Evolutionary conservation across 331 rosid species (phyloP), one percentile per base, ranked within the genome.

Genomic region (Saraca asoca): DNA sequence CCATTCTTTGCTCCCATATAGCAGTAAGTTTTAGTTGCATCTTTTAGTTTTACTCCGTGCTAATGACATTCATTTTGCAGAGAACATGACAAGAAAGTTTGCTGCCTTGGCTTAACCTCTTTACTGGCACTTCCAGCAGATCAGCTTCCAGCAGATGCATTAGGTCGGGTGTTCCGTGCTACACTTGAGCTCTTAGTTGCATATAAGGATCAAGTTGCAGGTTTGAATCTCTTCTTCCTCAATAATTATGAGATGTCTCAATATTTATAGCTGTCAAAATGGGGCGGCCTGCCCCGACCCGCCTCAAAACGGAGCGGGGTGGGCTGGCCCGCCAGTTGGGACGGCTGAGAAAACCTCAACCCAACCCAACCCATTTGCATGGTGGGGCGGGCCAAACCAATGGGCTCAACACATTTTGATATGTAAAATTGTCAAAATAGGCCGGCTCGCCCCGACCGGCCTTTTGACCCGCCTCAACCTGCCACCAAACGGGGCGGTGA

Each of bases 201-300:
- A 20, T 92, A 92, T 79, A 89, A 92, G 81, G 89, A 92, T 42
- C 96, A 89, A 89, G 91, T 89, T 75, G 91, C 95, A 79, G 98
- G 98, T 92, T 38, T 58, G 4, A n/a, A 57, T 53, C 39, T 48
- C 5, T 64, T 35, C 59, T 46, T 62, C 51, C 48, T 51, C 42
- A 48, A 16, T 24, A 46, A 20, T 59, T 37, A 14, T 39, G 29
- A 53, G 20, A 64, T 73, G 43, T 53, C 9, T 1, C 59, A 31
- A 45, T 24, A 24, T 24, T 24, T 24, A 24, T 24, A 24, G 31
- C 31, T 3, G 3, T 24, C 31, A 24, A 24, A n/a, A n/a, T n/a
- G n/a, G n/a, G n/a, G n/a, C n/a, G n/a, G n/a, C n/a, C n/a, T n/a
- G n/a, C n/a, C n/a, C n/a, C n/a, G n/a, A n/a, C n/a, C n/a, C n/a